Evolutionary conservation across 345 rosid species (phyloP), one percentile per base, ranked within the genome.

Genomic region (Theobroma cacao): DNA sequence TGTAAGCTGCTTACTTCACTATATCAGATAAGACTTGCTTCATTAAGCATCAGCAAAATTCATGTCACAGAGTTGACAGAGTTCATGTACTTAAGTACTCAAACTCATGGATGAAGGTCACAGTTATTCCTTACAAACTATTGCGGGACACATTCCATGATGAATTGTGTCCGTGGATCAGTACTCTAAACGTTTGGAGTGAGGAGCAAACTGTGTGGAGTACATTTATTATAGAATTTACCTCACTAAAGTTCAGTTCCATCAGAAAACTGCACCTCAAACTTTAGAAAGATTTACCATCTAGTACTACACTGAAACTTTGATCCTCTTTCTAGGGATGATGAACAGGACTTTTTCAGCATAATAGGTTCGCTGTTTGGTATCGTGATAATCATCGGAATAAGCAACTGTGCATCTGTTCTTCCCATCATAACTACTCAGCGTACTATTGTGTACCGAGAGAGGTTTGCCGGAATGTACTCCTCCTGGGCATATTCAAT

Each of bases 401-500:
- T 85, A 53, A 75, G 80, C 68, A 87, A 87, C 61, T 83, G 86
- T 36, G 38, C 87, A 1, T 58, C 91, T 0, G 85, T 89, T 67
- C 20, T 85, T 65, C 86, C 87, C 68, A 77, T 80, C 33, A 36
- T 91, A 48, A 85, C 87, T 28, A 77, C 77, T 0, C 88, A 91
- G 53, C 80, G 92, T 17, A 75, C 34, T 30, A 79, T 88, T 5
- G 68, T 89, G 40, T 93, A 88, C 80, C 85, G 95, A 6, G 94
- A 93, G 83, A 88, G 86, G 70, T 90, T 90, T 67, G 84, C 91
- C 0, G 77, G 88, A 62, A 88, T 88, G 94, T 91, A 90, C 81
- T 82, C 91, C 4, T 84, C 91, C 20, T 83, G 82, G 90, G 84
- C 94, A 4, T 87, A 87, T 82, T 84, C 93, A 40, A 71, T 85